A percentile compares a stretch with the other conserved stretches of the same genome.
phyloP scores from a whole-genome alignment of 2,329 filamentous ascomycete species.

The Hymenoscyphus linearis region DNA sequence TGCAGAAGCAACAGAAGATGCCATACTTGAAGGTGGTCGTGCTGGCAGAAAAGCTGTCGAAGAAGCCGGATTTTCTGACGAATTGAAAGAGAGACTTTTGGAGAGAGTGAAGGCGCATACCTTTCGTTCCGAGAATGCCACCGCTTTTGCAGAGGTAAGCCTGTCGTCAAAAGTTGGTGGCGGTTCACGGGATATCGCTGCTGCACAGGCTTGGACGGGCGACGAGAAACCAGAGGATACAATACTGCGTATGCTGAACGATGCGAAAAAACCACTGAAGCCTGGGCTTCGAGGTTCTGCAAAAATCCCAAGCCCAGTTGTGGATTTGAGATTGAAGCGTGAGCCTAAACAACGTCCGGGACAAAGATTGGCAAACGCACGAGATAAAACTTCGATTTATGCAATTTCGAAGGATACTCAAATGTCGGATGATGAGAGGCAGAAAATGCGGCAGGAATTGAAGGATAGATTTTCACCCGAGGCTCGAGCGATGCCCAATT shows the following conservation, averaged over 20 bases:
- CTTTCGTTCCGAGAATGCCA: slow-evolving; percentile 46
- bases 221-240: slow-evolving; percentile 69
- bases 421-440: slow-evolving; percentile 66
- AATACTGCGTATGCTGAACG: slow-evolving; percentile 78
- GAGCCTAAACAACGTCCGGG: slow-evolving; percentile 38
- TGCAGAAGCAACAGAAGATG: slow-evolving; percentile 58
- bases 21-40: slow-evolving; percentile 51
- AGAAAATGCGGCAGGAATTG: slow-evolving; percentile 66
- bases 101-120: slow-evolving; percentile 50
- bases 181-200: slow-evolving; percentile 63
- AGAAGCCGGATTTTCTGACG: slow-evolving; percentile 59
- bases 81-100: slow-evolving; percentile 54
- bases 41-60: slow-evolving; percentile 55
- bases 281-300: slow-evolving; percentile 43
- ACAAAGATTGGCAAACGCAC: slow-evolving; percentile 47
- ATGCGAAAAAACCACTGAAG: slow-evolving; percentile 66
- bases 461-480: slow-evolving; percentile 74
- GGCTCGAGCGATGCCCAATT: slow-evolving; percentile 67
- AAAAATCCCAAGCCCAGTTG: slow-evolving; percentile 39
- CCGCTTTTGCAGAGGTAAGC: slow-evolving; percentile 44
- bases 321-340: slow-evolving; percentile 48
- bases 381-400: slow-evolving; percentile 54
- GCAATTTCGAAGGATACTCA: slow-evolving; percentile 45
- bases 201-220: slow-evolving; percentile 70
- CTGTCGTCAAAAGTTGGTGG: slow-evolving; percentile 55